A percentile compares a stretch with the other conserved stretches of the same genome.
Conservation (phyloP, 495 filamentous ascomycete genomes). For the Podospora anserina region DNA sequence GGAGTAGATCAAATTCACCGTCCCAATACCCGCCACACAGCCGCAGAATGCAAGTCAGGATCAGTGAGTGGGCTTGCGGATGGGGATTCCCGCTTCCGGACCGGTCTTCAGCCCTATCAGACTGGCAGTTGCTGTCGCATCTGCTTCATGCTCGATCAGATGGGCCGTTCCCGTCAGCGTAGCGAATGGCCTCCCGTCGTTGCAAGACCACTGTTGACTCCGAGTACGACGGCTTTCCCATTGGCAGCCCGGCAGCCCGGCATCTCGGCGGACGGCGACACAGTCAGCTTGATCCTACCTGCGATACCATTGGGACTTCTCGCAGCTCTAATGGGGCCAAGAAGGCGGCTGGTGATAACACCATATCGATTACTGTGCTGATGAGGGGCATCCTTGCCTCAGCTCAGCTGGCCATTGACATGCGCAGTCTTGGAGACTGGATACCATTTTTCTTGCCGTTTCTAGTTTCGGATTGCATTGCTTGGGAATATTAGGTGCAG, state of each 20-base stretch:
- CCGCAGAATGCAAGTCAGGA: neutral
- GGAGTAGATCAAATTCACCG: neutral
- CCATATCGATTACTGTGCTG: neutral
- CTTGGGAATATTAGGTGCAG: neutral
- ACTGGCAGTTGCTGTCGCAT: neutral
- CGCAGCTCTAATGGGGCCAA: too few relatives aligned
- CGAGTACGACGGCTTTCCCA: neutral
- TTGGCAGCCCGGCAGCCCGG: neutral
- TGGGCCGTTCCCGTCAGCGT: neutral
- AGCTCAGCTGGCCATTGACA: neutral
- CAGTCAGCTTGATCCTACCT: conserved; percentile 5
- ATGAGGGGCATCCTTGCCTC: conserved; percentile 4
- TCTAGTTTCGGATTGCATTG: neutral
- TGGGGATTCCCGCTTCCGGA: neutral
- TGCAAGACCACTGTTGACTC: neutral
- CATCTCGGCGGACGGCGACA: neutral
- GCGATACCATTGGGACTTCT: neutral
- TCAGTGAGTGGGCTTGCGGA: neutral
- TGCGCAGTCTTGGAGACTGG: neutral
- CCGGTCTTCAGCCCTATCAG: neutral
- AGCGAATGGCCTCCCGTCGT: neutral
- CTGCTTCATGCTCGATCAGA: neutral
- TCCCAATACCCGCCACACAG: neutral
- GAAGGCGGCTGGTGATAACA: conserved; percentile 9
- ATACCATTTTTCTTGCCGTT: neutral